These are phyloP conservation scores for Eremothecium cymbalariae DNA, from an alignment of 1,139 yeast species.

Conservation along the genomic window DNA sequence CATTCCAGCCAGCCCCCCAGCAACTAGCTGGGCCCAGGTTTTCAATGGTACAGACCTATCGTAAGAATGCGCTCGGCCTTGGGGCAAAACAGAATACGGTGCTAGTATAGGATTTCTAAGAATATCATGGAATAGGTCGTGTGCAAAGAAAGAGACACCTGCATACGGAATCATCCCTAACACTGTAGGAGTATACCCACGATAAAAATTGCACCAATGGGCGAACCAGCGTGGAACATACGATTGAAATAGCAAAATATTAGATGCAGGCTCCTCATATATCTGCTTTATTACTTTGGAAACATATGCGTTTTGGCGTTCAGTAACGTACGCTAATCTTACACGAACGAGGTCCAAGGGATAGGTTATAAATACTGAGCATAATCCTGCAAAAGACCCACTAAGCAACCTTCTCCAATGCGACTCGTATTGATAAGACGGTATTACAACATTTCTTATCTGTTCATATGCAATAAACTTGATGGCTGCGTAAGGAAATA, in stretches of 20 bases:
- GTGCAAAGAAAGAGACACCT: constrained; percentile 93
- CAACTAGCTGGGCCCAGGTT: constrained; percentile 86
- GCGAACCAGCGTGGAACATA: constrained; percentile 32
- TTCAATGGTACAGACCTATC: constrained; percentile 50
- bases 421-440: constrained; percentile 66
- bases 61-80: constrained; percentile 1
- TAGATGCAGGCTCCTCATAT: constrained; percentile 52
- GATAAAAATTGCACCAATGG: constrained; percentile 61
- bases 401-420: constrained; percentile 73
- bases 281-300: constrained; percentile 46
- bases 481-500: constrained; percentile 95
- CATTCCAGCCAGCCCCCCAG: constrained; percentile 96
- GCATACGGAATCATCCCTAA: constrained; percentile 97
- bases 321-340: constrained; percentile 81
- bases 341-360: constrained; percentile 90
- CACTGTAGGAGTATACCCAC: constrained; percentile 92
- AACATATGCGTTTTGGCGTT: constrained; percentile 47
- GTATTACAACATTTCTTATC: constrained; percentile 70
- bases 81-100: constrained; percentile 44
- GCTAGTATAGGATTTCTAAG: constrained; percentile 53
- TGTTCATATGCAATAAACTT: constrained; percentile 98
- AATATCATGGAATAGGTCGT: constrained; percentile 81
- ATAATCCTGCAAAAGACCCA: constrained; percentile 83
- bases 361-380: constrained; percentile 82
- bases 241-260: constrained; percentile 22